phyloP scores from a whole-genome alignment of 2,329 filamentous ascomycete species.

The Sphaerulina vaccinii region DNA sequence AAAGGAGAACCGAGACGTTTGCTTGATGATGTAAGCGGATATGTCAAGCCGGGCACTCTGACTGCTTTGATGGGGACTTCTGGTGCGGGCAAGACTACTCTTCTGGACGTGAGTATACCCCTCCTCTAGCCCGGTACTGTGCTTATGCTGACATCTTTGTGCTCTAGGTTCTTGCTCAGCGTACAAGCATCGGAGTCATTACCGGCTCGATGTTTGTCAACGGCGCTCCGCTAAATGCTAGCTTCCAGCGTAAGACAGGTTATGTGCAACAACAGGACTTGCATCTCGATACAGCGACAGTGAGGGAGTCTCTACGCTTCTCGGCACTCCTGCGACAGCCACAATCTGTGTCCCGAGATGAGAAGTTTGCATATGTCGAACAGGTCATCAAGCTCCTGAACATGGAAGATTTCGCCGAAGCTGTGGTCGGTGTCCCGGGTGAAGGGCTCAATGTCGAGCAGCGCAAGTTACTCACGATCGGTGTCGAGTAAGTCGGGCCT shows the following conservation, averaged over 20 bases:
- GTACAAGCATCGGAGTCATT: conserved; percentile 61
- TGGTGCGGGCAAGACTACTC: conserved; percentile 61
- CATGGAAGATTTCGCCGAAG: conserved; percentile 65
- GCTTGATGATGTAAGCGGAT: conserved; percentile 55
- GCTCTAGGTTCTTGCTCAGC: conserved; percentile 53
- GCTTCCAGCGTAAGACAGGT: conserved; percentile 64
- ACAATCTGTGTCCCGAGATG: conserved; percentile 51
- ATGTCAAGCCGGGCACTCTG: conserved; percentile 50
- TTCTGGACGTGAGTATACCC: conserved; percentile 50
- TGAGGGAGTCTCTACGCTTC: conserved; percentile 56
- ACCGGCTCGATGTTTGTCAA: conserved; percentile 67
- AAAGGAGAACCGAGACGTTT: conserved; percentile 52
- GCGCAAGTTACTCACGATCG: conserved; percentile 62
- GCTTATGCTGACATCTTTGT: conserved; percentile 1
- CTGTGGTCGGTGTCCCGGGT: conserved; percentile 61
- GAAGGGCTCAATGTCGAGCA: conserved; percentile 63
- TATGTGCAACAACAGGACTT: conserved; percentile 69
- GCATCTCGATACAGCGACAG: conserved; percentile 56
- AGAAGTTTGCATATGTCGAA: conserved; percentile 63
- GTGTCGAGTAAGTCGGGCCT: too few species aligned
- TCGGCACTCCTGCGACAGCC: conserved; percentile 61
- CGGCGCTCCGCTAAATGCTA: conserved; percentile 55
- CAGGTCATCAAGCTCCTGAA: conserved; percentile 65
- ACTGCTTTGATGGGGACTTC: conserved; percentile 28
- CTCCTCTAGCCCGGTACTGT: not conserved